A percentile compares a stretch with the other conserved stretches of the same genome.
phyloP scores from a whole-genome alignment of 805 yeast genomes.

The Metschnikowia chrysomelidarum region DNA sequence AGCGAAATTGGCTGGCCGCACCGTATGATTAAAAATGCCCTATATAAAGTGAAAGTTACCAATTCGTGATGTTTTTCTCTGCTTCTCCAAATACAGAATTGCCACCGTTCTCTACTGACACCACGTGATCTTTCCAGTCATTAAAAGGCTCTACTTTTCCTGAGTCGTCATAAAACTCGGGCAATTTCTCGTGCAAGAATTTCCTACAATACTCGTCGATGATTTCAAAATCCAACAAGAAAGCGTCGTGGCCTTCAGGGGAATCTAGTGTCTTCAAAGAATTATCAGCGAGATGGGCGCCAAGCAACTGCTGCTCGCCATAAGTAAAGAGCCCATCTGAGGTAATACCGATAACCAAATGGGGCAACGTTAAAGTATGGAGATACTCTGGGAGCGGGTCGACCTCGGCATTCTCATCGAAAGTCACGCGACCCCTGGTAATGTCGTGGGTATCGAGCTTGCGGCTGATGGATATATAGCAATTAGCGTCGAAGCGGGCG shows the following conservation, averaged over 20 bases:
- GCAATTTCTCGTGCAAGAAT: constrained; percentile 58
- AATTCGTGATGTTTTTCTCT: constrained; percentile 80
- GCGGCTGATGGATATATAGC: constrained; percentile 90
- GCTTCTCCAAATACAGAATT: constrained; percentile 89
- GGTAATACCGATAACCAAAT: constrained; percentile 81
- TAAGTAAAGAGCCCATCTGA: constrained; percentile 93
- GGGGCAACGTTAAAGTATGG: constrained; percentile 63
- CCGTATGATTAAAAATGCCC: too few species aligned
- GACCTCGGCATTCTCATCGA: constrained; percentile 30
- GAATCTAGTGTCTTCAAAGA: constrained; percentile 71
- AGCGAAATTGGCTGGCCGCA: too few species aligned
- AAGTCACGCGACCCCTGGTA: constrained; percentile 64
- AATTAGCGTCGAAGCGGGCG: constrained; percentile 90
- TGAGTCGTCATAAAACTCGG: constrained; percentile 50
- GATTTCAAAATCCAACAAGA: constrained; percentile 80
- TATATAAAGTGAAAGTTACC: constrained; percentile 63
- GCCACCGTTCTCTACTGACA: constrained; percentile 43
- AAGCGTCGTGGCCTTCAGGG: constrained; percentile 98
- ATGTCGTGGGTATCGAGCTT: constrained; percentile 95
- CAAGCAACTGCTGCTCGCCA: constrained; percentile 85
- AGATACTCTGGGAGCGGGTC: constrained; percentile 50
- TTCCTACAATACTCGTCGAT: constrained; percentile 69
- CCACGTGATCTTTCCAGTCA: constrained; percentile 42
- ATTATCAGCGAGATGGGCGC: constrained; percentile 70
- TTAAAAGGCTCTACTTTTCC: constrained; percentile 43